phyloP scores from a whole-genome alignment of 192 early-diverging fungal species.

The Powellomyces hirtus region DNA sequence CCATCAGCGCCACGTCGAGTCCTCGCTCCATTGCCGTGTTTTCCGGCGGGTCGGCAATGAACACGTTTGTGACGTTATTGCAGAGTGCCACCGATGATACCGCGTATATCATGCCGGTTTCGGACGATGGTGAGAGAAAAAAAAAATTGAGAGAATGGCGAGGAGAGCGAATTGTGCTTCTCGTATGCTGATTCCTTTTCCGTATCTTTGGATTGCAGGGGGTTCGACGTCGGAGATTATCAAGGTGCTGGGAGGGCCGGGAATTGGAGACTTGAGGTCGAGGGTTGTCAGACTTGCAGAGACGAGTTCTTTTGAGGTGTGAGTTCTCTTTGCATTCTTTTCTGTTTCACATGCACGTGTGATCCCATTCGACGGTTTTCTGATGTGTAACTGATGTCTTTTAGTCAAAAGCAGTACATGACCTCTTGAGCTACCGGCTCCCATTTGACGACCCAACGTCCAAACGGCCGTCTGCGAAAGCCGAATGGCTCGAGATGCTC shows the following conservation, averaged over 20 bases:
- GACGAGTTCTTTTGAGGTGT: conserved; percentile 47
- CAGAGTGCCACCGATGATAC: conserved; percentile 63
- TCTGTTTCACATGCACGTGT: too few species aligned
- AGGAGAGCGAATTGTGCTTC: too few species aligned
- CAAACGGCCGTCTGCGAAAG: conserved; percentile 45
- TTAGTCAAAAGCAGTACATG: conserved; percentile 62
- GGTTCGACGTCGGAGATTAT: conserved; percentile 59
- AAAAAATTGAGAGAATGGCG: too few species aligned
- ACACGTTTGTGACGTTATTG: conserved; percentile 57
- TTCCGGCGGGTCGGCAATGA: conserved; percentile 78
- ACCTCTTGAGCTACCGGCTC: conserved; percentile 67
- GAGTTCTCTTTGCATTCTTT: neutral
- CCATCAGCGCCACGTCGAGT: neutral
- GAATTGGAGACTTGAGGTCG: conserved; percentile 72
- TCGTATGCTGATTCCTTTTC: too few species aligned
- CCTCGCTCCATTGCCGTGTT: conserved; percentile 57
- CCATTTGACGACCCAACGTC: conserved; percentile 47
- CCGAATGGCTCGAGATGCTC: conserved; percentile 71
- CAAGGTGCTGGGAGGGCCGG: conserved; percentile 71
- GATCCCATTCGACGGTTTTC: too few species aligned
- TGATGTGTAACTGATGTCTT: too few species aligned
- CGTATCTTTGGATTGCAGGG: too few species aligned
- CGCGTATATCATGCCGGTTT: conserved; percentile 69
- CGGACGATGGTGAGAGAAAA: conserved; percentile 76
- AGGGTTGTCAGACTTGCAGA: conserved; percentile 65